phyloP scores from a whole-genome alignment of 306 rosid species.

The Benincasa hispida region DNA sequence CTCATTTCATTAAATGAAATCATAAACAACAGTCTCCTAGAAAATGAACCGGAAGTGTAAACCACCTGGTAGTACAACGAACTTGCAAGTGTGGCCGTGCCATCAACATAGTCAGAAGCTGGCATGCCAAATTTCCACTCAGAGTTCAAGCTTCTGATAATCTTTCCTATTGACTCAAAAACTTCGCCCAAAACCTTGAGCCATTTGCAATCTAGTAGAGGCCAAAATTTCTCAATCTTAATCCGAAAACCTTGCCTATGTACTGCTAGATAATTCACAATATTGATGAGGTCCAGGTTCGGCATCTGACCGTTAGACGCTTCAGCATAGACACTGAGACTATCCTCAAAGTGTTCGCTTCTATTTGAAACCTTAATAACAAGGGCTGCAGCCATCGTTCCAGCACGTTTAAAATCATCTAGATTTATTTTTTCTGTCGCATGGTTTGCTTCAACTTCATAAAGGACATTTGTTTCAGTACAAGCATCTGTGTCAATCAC shows the following conservation, averaged over 20 bases:
- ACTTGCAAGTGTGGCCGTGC: constrained; percentile 86
- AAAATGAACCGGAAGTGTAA: constrained; percentile 3
- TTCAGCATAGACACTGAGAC: constrained; percentile 71
- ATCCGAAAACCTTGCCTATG: constrained; percentile 74
- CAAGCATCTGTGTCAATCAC: constrained; percentile 36
- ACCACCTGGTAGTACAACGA: constrained; percentile 80
- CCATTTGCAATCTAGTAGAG: constrained; percentile 52
- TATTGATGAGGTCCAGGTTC: constrained; percentile 87
- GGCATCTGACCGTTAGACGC: constrained; percentile 97
- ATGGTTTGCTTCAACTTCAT: constrained; percentile 26
- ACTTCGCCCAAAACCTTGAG: constrained; percentile 58
- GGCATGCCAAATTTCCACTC: constrained; percentile 85
- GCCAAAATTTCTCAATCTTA: constrained; percentile 60
- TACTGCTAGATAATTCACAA: constrained; percentile 70
- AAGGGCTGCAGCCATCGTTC: constrained; percentile 92
- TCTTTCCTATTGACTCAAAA: constrained; percentile 53
- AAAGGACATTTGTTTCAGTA: constrained; percentile 15
- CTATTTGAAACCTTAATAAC: constrained; percentile 65
- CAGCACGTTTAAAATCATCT: constrained; percentile 74
- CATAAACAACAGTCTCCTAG: neutral
- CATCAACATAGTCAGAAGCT: constrained; percentile 76
- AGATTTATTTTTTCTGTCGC: constrained; percentile 21
- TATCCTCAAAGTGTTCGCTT: constrained; percentile 50
- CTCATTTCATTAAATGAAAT: neutral
- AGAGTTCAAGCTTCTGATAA: constrained; percentile 50